Percentiles rank a stretch among this genome's conserved stretches.
Conservation (phyloP, 1,139 yeast genomes). For the Hansenula anomala region DNA sequence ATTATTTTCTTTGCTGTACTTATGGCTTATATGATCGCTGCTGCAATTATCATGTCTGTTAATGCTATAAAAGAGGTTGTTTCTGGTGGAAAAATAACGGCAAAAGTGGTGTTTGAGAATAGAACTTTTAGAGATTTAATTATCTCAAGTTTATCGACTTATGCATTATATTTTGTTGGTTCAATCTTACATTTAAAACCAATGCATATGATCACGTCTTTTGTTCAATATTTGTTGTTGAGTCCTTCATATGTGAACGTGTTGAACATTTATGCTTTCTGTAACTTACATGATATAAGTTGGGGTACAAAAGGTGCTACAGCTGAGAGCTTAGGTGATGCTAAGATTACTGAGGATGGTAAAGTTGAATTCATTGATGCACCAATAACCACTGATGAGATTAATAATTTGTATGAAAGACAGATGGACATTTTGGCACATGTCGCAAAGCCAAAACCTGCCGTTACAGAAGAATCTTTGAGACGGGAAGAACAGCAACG, state of each 20-base stretch:
- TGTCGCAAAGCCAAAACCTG: constrained; percentile 36
- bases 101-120: constrained; percentile 37
- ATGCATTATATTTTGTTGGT: constrained; percentile 71
- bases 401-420: constrained; percentile 53
- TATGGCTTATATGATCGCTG: constrained; percentile 90
- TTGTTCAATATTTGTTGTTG: constrained; percentile 78
- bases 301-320: constrained; percentile 97
- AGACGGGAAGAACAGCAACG: constrained; percentile 25
- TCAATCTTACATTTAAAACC: constrained; percentile 85
- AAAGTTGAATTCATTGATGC: constrained; percentile 69
- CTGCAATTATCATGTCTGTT: constrained; percentile 80
- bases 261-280: constrained; percentile 83
- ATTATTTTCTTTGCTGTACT: constrained; percentile 85
- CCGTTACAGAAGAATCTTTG: constrained; percentile 33
- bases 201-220: constrained; percentile 90
- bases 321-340: constrained; percentile 58
- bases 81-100: constrained; percentile 23
- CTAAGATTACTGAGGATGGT: constrained; percentile 66
- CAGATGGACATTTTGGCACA: constrained; percentile 58
- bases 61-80: constrained; percentile 49
- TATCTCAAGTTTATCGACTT: constrained; percentile 83
- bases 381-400: constrained; percentile 59
- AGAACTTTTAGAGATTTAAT: constrained; percentile 76
- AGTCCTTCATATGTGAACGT: constrained; percentile 90
- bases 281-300: constrained; percentile 93